Conservation (phyloP, 805 yeast genomes). For the Ogataea salicorniae region DNA sequence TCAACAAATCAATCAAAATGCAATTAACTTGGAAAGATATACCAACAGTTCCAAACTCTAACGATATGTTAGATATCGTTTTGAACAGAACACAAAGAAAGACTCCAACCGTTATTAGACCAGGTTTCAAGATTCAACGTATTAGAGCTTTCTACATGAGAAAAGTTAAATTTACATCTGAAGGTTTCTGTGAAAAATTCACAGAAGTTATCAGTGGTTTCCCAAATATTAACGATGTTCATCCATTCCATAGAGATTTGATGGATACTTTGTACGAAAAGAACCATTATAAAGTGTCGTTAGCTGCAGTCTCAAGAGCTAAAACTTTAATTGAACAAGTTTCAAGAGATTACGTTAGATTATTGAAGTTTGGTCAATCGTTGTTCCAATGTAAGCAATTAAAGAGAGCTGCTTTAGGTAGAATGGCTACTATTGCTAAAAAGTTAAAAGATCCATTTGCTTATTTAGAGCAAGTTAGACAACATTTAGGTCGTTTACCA, state of each 20-base stretch:
- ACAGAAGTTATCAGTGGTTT: conserved; percentile 80
- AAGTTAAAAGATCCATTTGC: conserved; percentile 90
- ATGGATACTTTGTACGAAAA: conserved; percentile 97
- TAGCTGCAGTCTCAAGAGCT: conserved; percentile 92
- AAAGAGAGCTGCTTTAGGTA: conserved; percentile 97
- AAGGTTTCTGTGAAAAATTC: conserved; percentile 92
- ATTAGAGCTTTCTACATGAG: conserved; percentile 97
- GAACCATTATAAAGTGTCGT: conserved; percentile 94
- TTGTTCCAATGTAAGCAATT: conserved; percentile 97
- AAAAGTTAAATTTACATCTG: conserved; percentile 93
- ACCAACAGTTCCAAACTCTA: conserved; percentile 88
- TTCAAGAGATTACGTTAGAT: conserved; percentile 88
- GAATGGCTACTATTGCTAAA: conserved; percentile 98
- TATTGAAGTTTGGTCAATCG: conserved; percentile 95
- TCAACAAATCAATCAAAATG: conserved; percentile 41
- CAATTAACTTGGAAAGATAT: conserved; percentile 98
- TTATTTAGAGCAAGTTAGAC: conserved; percentile 97
- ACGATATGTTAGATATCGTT: conserved; percentile 92
- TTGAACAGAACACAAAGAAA: conserved; percentile 97
- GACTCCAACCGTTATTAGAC: conserved; percentile 97
- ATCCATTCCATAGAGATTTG: conserved; percentile 96
- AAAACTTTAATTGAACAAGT: conserved; percentile 94
- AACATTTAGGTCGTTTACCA: conserved; percentile 97
- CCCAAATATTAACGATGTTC: conserved; percentile 95
- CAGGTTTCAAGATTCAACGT: conserved; percentile 94